A percentile compares a stretch with the other conserved stretches of the same genome.
Conservation (phyloP, 2,329 filamentous ascomycete genomes). For the Cladosporium sphaerospermum region DNA sequence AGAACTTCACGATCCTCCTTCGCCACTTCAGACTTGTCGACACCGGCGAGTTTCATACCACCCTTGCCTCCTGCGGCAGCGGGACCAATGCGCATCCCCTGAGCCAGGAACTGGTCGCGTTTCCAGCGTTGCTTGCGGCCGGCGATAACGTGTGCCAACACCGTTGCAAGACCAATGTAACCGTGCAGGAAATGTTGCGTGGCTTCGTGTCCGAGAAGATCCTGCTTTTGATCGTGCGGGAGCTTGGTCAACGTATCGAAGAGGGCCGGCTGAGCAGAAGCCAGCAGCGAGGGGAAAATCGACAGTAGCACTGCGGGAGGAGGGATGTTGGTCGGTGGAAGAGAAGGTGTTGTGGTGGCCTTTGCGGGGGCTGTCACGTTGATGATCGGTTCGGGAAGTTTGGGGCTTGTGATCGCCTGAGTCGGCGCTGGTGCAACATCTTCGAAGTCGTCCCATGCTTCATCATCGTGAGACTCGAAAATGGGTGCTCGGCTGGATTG, state of each 20-base stretch:
- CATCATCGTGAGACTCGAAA: conserved; percentile 19
- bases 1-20: conserved; percentile 80
- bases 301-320: conserved; percentile 79
- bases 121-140: conserved; percentile 87
- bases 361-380: not conserved
- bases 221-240: conserved; percentile 50
- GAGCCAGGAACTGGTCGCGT: conserved; percentile 73
- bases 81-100: conserved; percentile 78
- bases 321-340: conserved; percentile 70
- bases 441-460: conserved; percentile 43
- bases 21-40: conserved; percentile 75
- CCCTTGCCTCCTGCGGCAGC: conserved; percentile 63
- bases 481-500: not conserved
- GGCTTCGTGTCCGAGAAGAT: conserved; percentile 53
- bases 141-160: conserved; percentile 73
- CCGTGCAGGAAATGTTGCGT: conserved; percentile 58
- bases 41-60: conserved; percentile 85
- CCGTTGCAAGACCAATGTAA: conserved; percentile 58
- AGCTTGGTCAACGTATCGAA: conserved; percentile 55
- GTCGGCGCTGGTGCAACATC: conserved; percentile 14
- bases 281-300: conserved; percentile 65
- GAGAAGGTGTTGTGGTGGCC: conserved; percentile 3
- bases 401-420: not conserved
- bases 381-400: conserved; percentile 6
- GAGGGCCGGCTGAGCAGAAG: conserved; percentile 56